These are phyloP conservation scores for Penicillium turbatum DNA, from an alignment of 495 filamentous ascomycete genomes.

Conservation along the genomic window DNA sequence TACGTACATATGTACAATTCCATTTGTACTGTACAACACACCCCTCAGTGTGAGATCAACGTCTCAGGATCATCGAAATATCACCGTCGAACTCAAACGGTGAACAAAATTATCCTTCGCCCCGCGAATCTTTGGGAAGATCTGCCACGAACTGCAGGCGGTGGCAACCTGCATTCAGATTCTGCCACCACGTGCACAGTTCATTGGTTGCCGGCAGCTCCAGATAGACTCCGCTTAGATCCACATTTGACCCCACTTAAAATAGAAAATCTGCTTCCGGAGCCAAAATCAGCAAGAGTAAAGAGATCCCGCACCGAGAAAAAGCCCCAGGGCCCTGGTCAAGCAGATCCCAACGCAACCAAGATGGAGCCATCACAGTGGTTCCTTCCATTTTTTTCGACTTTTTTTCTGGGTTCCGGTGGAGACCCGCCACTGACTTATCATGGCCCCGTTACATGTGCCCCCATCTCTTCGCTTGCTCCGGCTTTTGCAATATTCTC, in stretches of 20 bases:
- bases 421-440: slow-evolving; percentile 15
- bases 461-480: slow-evolving; percentile 19
- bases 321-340: neutral
- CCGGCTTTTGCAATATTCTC: neutral
- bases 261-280: slow-evolving; percentile 1
- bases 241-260: neutral
- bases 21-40: neutral
- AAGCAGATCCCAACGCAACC: neutral
- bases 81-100: too few species aligned
- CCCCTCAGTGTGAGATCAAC: too few species aligned
- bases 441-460: slow-evolving; percentile 18
- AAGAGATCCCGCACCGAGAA: neutral
- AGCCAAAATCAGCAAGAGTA: neutral
- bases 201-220: slow-evolving; percentile 18
- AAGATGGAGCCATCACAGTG: neutral
- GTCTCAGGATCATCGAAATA: too few species aligned
- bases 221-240: neutral
- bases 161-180: slow-evolving; percentile 2
- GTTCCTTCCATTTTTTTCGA: slow-evolving; percentile 9
- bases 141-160: slow-evolving; percentile 6
- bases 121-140: slow-evolving; percentile 3
- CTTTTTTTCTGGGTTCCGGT: slow-evolving; percentile 3
- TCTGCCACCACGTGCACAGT: slow-evolving; percentile 25
- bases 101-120: too few species aligned
- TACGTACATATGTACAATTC: too few species aligned